Conservation (phyloP, 495 filamentous ascomycete genomes). For the Hyaloscypha bicolor region DNA sequence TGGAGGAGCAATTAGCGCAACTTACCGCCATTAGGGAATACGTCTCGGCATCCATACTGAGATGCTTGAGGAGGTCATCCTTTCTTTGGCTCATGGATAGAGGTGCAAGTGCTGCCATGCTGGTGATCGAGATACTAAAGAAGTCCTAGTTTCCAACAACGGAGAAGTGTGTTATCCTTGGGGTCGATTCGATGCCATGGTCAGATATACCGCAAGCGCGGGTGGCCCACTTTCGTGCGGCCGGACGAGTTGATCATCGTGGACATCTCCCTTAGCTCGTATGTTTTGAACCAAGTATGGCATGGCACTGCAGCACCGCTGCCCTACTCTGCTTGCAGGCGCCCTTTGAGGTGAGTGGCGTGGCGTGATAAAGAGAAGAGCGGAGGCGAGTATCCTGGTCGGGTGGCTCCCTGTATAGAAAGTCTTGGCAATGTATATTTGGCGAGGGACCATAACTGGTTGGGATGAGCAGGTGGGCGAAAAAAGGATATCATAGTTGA, state of each 20-base stretch:
- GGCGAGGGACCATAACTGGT: background rate
- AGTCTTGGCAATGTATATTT: background rate
- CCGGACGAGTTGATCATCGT: background rate
- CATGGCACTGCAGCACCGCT: background rate
- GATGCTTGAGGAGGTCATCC: slow-evolving; percentile 32
- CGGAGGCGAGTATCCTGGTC: background rate
- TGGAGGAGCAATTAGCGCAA: background rate
- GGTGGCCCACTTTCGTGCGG: background rate
- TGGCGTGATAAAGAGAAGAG: background rate
- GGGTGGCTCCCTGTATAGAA: background rate
- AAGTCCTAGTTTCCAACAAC: background rate
- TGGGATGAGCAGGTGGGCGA: background rate
- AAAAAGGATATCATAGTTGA: background rate
- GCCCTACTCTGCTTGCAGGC: background rate
- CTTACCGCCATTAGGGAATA: slow-evolving; percentile 36
- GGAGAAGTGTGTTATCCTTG: background rate
- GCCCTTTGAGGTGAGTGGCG: background rate
- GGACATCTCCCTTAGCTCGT: background rate
- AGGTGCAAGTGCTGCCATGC: slow-evolving; percentile 21
- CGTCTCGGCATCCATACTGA: slow-evolving; percentile 24
- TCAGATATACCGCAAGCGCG: background rate
- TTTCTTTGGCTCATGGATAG: slow-evolving; percentile 35
- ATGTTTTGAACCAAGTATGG: background rate
- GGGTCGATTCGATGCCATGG: slow-evolving; percentile 1
- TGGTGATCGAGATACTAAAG: slow-evolving; percentile 14